Evolutionary conservation across 306 rosid genomes (phyloP).

Genomic region (Geum urbanum): DNA sequence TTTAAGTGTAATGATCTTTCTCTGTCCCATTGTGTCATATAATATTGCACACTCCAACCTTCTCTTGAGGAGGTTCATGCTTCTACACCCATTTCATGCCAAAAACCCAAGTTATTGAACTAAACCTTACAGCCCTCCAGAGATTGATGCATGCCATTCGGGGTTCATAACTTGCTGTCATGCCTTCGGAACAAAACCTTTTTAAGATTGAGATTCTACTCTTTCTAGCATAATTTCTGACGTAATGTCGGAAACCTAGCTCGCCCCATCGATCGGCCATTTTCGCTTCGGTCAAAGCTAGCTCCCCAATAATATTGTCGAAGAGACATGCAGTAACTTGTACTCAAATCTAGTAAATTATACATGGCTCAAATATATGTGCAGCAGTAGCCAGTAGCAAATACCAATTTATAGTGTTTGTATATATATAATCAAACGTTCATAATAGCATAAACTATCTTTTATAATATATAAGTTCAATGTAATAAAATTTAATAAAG

Average conservation of each 20-base stretch:
- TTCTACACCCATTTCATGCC: constrained; percentile 1
- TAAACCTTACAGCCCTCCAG: constrained; percentile 12
- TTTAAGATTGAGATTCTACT: constrained; percentile 11
- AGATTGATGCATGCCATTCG: constrained; percentile 4
- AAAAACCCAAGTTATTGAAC: neutral
- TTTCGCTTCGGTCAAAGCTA: constrained; percentile 3
- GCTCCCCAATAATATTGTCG: neutral
- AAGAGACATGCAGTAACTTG: constrained; percentile 7
- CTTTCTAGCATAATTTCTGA: neutral
- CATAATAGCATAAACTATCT: too few relatives aligned
- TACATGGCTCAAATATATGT: neutral
- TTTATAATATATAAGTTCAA: too few relatives aligned
- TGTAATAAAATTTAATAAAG: too few relatives aligned
- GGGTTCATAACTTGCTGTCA: constrained; percentile 19
- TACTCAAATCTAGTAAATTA: constrained; percentile 10
- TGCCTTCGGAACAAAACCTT: constrained; percentile 1
- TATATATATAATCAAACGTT: too few relatives aligned
- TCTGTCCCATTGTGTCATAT: neutral
- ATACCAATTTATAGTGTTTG: neutral
- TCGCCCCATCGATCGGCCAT: neutral
- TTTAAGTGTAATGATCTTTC: neutral
- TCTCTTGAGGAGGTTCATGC: constrained; percentile 12
- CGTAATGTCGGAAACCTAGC: constrained; percentile 7
- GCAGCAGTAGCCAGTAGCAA: neutral
- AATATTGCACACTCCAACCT: constrained; percentile 5